A percentile compares a stretch with the other conserved stretches of the same genome.
These are phyloP conservation scores for Lomentospora prolificans DNA, from an alignment of 2,329 filamentous ascomycete species.

Conservation along the genomic window DNA sequence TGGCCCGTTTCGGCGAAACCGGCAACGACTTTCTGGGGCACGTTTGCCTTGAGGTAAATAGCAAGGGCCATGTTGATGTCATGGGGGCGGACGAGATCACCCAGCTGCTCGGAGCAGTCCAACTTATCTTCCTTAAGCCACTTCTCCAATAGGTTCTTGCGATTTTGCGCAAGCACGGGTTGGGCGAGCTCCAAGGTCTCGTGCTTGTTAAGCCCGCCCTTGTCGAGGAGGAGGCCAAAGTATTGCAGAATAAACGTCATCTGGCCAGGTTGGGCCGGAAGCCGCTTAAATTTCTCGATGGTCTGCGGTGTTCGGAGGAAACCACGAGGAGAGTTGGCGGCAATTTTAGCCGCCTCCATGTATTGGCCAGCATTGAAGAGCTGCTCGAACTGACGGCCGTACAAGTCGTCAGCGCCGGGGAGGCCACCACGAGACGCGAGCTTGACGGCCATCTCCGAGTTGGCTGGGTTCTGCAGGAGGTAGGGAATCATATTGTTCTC, in stretches of 20 bases:
- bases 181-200: conserved; percentile 91
- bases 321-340: conserved; percentile 89
- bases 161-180: conserved; percentile 84
- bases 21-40: conserved; percentile 88
- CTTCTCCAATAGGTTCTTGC: conserved; percentile 94
- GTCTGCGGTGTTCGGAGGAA: conserved; percentile 92
- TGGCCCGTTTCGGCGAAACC: conserved; percentile 92
- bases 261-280: conserved; percentile 71
- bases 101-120: conserved; percentile 90
- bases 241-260: conserved; percentile 95
- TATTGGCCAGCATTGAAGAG: conserved; percentile 73
- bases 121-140: conserved; percentile 97
- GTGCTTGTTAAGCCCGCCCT: conserved; percentile 83
- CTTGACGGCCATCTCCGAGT: conserved; percentile 88
- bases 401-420: conserved; percentile 87
- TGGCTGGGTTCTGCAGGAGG: conserved; percentile 90
- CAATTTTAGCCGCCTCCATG: conserved; percentile 84
- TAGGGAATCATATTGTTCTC: conserved; percentile 89
- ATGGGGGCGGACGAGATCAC: conserved; percentile 84
- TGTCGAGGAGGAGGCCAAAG: conserved; percentile 94
- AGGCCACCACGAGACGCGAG: conserved; percentile 89
- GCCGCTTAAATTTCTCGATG: conserved; percentile 88
- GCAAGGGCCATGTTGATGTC: conserved; percentile 79
- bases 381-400: conserved; percentile 86
- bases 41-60: conserved; percentile 86